Conservation (phyloP, 2,329 filamentous ascomycete genomes). For the Nectriaceae sp. region DNA sequence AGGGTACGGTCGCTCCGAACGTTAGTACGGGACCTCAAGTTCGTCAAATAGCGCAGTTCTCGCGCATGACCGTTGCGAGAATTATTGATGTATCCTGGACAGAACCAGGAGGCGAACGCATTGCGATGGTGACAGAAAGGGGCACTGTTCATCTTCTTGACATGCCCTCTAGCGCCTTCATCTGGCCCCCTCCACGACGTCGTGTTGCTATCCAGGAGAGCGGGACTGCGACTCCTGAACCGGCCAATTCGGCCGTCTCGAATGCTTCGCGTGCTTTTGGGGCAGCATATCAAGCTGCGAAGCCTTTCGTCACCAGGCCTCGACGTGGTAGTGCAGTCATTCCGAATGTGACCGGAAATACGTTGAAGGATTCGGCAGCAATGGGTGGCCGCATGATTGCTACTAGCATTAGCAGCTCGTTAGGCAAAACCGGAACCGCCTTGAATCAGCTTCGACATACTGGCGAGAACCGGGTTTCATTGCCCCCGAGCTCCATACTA, state of each 20-base stretch:
- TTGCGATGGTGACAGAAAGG: slow-evolving; percentile 89
- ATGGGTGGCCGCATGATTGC: slow-evolving; percentile 73
- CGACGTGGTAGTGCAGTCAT: slow-evolving; percentile 50
- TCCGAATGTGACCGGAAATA: slow-evolving; percentile 39
- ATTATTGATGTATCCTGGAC: slow-evolving; percentile 92
- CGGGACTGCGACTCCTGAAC: slow-evolving; percentile 50
- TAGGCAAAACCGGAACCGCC: slow-evolving; percentile 70
- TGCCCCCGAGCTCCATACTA: slow-evolving; percentile 57
- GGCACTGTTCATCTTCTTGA: slow-evolving; percentile 95
- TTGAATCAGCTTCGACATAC: slow-evolving; percentile 73
- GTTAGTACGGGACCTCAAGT: slow-evolving; percentile 59
- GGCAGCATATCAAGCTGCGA: slow-evolving; percentile 69
- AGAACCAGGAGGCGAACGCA: slow-evolving; percentile 74
- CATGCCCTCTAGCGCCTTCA: slow-evolving; percentile 77
- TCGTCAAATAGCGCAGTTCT: slow-evolving; percentile 84
- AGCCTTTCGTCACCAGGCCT: slow-evolving; percentile 57
- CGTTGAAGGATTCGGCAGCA: slow-evolving; percentile 61
- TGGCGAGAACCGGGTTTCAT: slow-evolving; percentile 72
- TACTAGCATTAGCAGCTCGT: slow-evolving; percentile 72
- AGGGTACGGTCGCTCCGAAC: slow-evolving; percentile 48
- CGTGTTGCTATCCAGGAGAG: slow-evolving; percentile 47
- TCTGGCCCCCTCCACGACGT: slow-evolving; percentile 77
- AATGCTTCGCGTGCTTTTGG: slow-evolving; percentile 72
- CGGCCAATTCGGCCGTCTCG: slow-evolving; percentile 59
- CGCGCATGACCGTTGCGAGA: slow-evolving; percentile 86